These are phyloP conservation scores for Colletotrichum tropicicola DNA, from an alignment of 2,329 filamentous ascomycete genomes.

Conservation along the genomic window DNA sequence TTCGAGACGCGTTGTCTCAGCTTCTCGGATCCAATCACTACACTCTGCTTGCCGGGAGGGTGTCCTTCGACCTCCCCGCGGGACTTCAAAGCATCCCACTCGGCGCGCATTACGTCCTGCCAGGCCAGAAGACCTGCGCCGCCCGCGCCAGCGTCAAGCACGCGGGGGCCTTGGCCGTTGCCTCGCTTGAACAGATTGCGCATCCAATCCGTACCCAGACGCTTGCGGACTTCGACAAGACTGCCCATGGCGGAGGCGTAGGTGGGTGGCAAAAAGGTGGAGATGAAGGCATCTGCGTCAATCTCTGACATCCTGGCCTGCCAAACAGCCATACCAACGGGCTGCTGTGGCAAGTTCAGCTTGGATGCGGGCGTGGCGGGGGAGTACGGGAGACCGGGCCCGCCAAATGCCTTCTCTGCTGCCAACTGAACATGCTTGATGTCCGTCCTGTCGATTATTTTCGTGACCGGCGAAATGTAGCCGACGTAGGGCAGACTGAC, in stretches of 20 bases:
- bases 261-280: slow-evolving; percentile 73
- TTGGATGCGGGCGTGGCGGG: slow-evolving; percentile 72
- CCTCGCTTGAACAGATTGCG: slow-evolving; percentile 65
- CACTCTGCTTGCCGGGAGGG: slow-evolving; percentile 78
- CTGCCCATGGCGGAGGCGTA: slow-evolving; percentile 75
- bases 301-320: slow-evolving; percentile 77
- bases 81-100: slow-evolving; percentile 78
- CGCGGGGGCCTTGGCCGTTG: slow-evolving; percentile 60
- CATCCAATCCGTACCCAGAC: slow-evolving; percentile 77
- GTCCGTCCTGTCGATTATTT: slow-evolving; percentile 73
- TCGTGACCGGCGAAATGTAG: slow-evolving; percentile 74
- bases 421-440: slow-evolving; percentile 78
- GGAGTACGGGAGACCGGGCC: slow-evolving; percentile 78
- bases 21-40: slow-evolving; percentile 79
- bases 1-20: slow-evolving; percentile 79
- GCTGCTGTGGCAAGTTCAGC: slow-evolving; percentile 67
- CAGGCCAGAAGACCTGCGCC: slow-evolving; percentile 80
- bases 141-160: slow-evolving; percentile 79
- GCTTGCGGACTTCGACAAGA: slow-evolving; percentile 77
- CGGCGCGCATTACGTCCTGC: slow-evolving; percentile 80
- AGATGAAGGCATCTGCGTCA: slow-evolving; percentile 77
- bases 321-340: slow-evolving; percentile 70
- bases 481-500: slow-evolving; percentile 76
- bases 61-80: slow-evolving; percentile 47
- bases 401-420: slow-evolving; percentile 81